These are phyloP conservation scores for Phialophora expanda DNA, from an alignment of 2,329 filamentous ascomycete genomes.

Conservation along the genomic window DNA sequence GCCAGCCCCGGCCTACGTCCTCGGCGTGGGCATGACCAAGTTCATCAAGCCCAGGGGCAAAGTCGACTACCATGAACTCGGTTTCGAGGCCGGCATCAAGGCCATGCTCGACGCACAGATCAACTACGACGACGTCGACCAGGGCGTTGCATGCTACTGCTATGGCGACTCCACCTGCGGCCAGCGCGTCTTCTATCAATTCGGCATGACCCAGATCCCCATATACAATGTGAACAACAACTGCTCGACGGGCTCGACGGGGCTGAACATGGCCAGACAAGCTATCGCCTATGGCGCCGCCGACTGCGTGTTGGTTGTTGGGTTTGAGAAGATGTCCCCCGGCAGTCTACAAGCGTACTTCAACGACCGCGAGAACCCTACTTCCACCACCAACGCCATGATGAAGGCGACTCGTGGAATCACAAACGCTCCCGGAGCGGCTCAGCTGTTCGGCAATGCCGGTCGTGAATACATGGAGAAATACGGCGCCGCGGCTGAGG, in stretches of 20 bases:
- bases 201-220: constrained; percentile 94
- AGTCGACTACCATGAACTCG: constrained; percentile 45
- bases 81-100: constrained; percentile 44
- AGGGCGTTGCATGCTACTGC: constrained; percentile 96
- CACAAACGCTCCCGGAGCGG: constrained; percentile 81
- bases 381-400: constrained; percentile 73
- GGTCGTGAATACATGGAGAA: constrained; percentile 94
- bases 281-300: constrained; percentile 79
- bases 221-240: constrained; percentile 99
- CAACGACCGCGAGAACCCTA: constrained; percentile 82
- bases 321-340: constrained; percentile 97
- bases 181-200: constrained; percentile 97
- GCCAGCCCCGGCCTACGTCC: constrained; percentile 73
- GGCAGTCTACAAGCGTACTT: constrained; percentile 85
- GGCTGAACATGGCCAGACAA: constrained; percentile 80
- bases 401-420: constrained; percentile 82
- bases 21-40: constrained; percentile 98
- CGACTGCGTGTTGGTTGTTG: constrained; percentile 87
- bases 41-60: constrained; percentile 68
- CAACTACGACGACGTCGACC: constrained; percentile 95
- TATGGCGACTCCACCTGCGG: constrained; percentile 95
- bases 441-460: constrained; percentile 95
- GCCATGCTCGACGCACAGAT: constrained; percentile 74
- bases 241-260: constrained; percentile 93
- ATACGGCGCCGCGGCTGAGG: constrained; percentile 80